Evolutionary conservation across 306 rosid species (phyloP).

Genomic region (Echinosophora koreensis): DNA sequence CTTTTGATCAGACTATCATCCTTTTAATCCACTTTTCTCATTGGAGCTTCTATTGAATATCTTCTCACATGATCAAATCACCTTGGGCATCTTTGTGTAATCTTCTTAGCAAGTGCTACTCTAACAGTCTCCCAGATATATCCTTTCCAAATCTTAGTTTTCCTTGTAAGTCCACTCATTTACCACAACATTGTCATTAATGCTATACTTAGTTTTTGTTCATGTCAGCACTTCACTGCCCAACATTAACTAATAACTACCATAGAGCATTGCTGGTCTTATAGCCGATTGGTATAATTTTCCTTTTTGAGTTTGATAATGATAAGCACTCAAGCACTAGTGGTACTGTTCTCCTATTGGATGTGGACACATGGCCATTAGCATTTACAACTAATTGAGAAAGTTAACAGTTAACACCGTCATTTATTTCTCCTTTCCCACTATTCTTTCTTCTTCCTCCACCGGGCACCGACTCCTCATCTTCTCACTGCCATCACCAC

Average conservation of each 20-base stretch:
- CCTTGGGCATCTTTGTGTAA: neutral
- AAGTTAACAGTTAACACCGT: too few relatives aligned
- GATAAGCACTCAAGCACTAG: neutral
- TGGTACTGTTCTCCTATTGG: too few relatives aligned
- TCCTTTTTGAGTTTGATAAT: neutral
- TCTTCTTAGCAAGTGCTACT: neutral
- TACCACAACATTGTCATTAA: neutral
- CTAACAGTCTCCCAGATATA: neutral
- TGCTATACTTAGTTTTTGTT: slow-evolving; percentile 9
- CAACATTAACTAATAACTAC: neutral
- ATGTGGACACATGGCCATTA: too few relatives aligned
- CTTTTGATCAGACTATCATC: neutral
- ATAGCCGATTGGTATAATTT: neutral
- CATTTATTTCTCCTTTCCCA: too few relatives aligned
- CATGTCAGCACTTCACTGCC: neutral
- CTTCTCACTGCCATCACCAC: neutral
- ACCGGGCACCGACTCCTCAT: too few relatives aligned
- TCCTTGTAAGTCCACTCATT: neutral
- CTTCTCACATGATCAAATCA: neutral
- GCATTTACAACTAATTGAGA: too few relatives aligned
- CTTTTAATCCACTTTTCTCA: neutral
- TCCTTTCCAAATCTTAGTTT: neutral
- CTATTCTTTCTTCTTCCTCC: too few relatives aligned
- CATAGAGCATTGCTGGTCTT: slow-evolving; percentile 3
- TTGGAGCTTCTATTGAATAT: neutral